phyloP scores from a whole-genome alignment of 2,329 filamentous ascomycete genomes.

The Zalaria sp. region DNA sequence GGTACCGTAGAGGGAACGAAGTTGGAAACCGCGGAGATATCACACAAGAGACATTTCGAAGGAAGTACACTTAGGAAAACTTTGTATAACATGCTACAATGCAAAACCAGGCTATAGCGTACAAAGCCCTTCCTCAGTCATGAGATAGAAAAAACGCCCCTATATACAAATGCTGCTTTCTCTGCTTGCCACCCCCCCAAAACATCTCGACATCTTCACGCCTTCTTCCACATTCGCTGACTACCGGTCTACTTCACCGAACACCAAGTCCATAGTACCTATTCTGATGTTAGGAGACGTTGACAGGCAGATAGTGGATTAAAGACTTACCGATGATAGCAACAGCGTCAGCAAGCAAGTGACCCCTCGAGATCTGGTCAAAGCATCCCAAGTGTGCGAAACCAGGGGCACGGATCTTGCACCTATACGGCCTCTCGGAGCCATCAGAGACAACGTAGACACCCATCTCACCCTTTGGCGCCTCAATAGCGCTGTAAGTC shows the following conservation, averaged over 20 bases:
- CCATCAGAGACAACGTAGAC: slow-evolving; percentile 94
- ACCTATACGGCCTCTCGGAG: slow-evolving; percentile 89
- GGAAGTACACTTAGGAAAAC: too few species aligned
- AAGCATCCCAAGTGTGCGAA: slow-evolving; percentile 93
- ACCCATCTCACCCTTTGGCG: slow-evolving; percentile 99
- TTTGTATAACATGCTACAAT: too few species aligned
- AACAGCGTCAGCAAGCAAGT: slow-evolving; percentile 89
- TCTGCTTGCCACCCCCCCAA: not conserved
- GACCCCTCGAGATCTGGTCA: slow-evolving; percentile 83
- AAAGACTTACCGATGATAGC: slow-evolving; percentile 57
- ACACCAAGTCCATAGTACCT: slow-evolving; percentile 53
- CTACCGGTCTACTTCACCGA: slow-evolving; percentile 42
- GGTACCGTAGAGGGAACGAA: too few species aligned
- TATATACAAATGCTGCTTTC: not conserved
- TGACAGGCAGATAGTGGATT: not conserved
- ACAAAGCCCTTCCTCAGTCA: not conserved
- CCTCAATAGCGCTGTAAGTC: slow-evolving; percentile 96
- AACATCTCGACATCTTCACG: too few species aligned
- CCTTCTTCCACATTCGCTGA: not conserved
- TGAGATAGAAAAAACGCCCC: not conserved
- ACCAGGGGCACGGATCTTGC: slow-evolving; percentile 91
- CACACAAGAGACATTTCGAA: too few species aligned
- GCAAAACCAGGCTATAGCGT: not conserved
- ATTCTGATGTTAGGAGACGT: slow-evolving; percentile 44
- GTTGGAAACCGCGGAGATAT: too few species aligned